Conservation (phyloP, 768 basidiomycete species). For the Dacryopinax spathularia region DNA sequence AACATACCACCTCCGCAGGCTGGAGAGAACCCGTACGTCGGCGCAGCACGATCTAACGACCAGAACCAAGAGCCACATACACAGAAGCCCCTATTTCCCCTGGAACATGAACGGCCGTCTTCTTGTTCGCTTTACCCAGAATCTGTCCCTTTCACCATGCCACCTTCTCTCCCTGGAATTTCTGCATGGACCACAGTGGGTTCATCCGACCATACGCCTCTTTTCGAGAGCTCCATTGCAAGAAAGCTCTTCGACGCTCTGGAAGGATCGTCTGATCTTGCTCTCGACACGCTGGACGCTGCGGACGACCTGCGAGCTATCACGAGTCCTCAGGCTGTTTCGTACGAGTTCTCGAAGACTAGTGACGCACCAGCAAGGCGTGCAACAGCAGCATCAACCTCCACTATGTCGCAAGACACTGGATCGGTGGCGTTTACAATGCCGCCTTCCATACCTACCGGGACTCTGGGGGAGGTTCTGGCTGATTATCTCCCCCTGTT, state of each 20-base stretch:
- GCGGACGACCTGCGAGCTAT: no score
- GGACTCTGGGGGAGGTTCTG: neutral
- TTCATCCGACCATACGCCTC: neutral
- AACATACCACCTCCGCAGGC: neutral
- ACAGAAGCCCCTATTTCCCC: no score
- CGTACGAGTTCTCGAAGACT: no score
- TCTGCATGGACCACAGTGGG: neutral
- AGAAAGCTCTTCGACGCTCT: neutral
- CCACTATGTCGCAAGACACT: neutral
- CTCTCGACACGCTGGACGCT: no score
- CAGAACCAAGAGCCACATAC: no score
- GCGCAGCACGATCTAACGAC: no score
- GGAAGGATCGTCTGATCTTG: no score
- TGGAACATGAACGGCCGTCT: no score
- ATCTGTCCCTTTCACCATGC: neutral
- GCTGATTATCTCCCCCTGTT: neutral
- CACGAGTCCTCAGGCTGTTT: no score
- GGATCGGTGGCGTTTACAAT: neutral
- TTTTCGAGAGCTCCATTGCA: neutral
- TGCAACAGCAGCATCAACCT: no score
- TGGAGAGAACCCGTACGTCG: neutral
- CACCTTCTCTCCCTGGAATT: neutral
- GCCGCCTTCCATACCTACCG: neutral
- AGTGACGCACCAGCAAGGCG: no score
- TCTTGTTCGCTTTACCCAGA: neutral